Base-by-base conservation (phyloP, 148 eudicot species). In the Gaultheria prostrata region DNA sequence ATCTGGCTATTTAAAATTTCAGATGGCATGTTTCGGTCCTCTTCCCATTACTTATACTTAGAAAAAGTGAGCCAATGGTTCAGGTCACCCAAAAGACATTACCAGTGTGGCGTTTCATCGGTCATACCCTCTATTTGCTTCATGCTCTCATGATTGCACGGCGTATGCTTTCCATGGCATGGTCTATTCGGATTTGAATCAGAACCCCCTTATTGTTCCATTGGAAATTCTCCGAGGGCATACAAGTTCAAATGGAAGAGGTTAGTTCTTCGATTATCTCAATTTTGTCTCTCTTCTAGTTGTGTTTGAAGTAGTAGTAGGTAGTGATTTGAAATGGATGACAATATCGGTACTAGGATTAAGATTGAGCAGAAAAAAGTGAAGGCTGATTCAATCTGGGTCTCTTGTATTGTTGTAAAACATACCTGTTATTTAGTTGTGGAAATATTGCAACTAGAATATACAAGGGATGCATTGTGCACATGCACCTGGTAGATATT, bases 131-230 rank as follows among this genome's bases (percentile, higher is more conserved):
- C 86, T 97, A 74, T 97, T 97, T 88, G 98, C 95, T 10, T 89
- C 99, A 24, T 86, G 91, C 88, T 97, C 99, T 28, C 98, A 94
- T 82, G 99, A 97, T 91, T 89, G 91, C 88, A 89, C 92, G 14
- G 96, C 99, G 26, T 92, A 91, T 86, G 92, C 94, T 75, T 93
- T 90, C 83, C 99, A 97, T 87, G 99, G 99, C 79, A 97, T 93
- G 99, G 98, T 94, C 74, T 94, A 94, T 88, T 92, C 98, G 0
- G 99, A 97, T 93, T 89, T 97, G 39, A 97, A 94, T 84, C 92
- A 93, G 87, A 88, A 97, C 84, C 99, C 99, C 50, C 87, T 92
- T 83, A 91, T 94, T 85, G 92, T 92, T 77, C 98, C 98, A 21
- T 82, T 97, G 83, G 86, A 90, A 90, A 91, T 92, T 74, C 98